Evolutionary conservation across 192 early-diverging fungal genomes (phyloP), one percentile per base, ranked within the genome.

Genomic region (Backusella luteola): DNA sequence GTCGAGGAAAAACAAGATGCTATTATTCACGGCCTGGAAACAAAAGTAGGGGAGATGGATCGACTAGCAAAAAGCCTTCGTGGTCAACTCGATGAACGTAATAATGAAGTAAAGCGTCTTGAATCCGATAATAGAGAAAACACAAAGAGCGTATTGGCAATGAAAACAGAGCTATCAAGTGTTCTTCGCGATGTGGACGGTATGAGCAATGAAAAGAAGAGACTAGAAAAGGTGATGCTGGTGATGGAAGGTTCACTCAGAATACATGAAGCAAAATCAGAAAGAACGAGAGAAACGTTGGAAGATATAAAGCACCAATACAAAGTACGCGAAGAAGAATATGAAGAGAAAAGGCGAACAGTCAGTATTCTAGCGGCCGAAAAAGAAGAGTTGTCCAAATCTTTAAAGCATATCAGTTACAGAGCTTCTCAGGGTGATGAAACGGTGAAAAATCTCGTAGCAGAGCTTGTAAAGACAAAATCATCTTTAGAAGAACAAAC

Each of bases 1-100:
- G 68, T 80, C 2, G 79, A 80, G 39, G 70, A 80, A 53, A 80
- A 76, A 38, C 79, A 80, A 67, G 69, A 59, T 21, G 74, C 79
- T 39, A 63, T 80, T 9, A 76, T 80, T 7, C 34, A 79, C 32
- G 71, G 72, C 3, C 39, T 77, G 1, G 80, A 81, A 23, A 39
- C 41, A 2, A 77, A 81, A 71, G 36, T 81, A 29, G 66, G 36
- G 5, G 80, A 81, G 17, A 76, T 81, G 80, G 41, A 74, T 19
- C 59, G 52, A 21, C 34, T 68, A 4, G 34, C 69, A 5, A 36
- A 8, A 14, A 53, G 69, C 11, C 38, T 81, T 42, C 72, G 72
- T 29, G 44, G 67, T 23, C 76, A 77, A 11, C 53, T 81, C 15
- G 52, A 42, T 26, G 80, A 68, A 11, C 67, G 73, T 29, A 77